Evolutionary conservation across 1,284 basidiomycete genomes (phyloP), one percentile per base, ranked within the genome.

Genomic region (Fomes fomentarius): DNA sequence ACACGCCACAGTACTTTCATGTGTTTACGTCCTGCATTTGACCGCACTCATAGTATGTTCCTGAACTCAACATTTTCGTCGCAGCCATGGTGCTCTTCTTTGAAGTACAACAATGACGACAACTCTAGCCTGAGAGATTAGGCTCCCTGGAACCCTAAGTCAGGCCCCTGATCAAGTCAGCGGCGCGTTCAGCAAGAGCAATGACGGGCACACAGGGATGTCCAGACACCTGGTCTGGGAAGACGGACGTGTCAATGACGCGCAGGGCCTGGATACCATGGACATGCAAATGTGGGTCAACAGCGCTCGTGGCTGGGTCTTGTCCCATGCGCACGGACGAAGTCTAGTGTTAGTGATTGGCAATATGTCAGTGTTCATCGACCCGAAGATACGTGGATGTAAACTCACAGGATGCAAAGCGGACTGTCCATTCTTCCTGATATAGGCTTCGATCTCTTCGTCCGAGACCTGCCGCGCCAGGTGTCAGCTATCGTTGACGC

Each of bases 161-260:
- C n/a, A n/a, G n/a, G n/a, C 39, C 44, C 57, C 56, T 61, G 28
- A 72, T 65, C 35, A 71, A 50, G 21, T 72, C 69, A n/a, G 70
- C 62, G 14, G 63, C 63, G 38, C 63, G 66, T 55, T 74, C 73
- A 1, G 70, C 71, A 6, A 71, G 54, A 1, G 70, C 71, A 25
- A 71, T 62, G 7, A 74, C 61, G 11, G 63, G 55, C 3, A 66
- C 66, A 26, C 52, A 50, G 0, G 71, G 66, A 44, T 74, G 72
- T 2, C 67, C 71, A 0, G 68, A 66, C 2, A 73, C 47, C 26
- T 70, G 69, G 4, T 53, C 57, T 2, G 73, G 74, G 62, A 81
- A 74, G n/a, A 78, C 68, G 26, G 74, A 76, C 1, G 77, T 79
- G 58, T 83, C 81, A 12, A 79, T 73, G 9, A 82, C 69, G 4